These are phyloP conservation scores for Magnaporthales sp. DNA, from an alignment of 2,329 filamentous ascomycete species.

Conservation along the genomic window DNA sequence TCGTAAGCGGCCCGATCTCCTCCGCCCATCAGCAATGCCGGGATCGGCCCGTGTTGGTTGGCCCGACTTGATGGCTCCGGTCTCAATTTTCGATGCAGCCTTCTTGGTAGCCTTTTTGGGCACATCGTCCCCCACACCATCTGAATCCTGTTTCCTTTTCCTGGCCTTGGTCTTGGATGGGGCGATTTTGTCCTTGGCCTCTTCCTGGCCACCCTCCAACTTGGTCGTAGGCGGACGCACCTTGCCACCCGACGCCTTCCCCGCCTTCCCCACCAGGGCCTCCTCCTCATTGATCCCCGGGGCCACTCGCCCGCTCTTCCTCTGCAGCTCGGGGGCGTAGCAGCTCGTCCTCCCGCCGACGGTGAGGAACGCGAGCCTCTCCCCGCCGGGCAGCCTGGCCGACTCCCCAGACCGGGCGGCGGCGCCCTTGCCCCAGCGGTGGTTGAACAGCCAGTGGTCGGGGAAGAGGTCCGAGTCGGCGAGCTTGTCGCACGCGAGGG, in stretches of 20 bases:
- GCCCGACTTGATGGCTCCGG: background rate
- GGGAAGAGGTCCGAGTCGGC: constrained; percentile 82
- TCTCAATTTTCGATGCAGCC: background rate
- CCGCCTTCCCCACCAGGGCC: constrained; percentile 16
- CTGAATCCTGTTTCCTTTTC: background rate
- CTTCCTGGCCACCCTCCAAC: background rate
- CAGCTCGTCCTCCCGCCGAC: constrained; percentile 90
- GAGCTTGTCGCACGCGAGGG: constrained; percentile 67
- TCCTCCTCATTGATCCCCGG: constrained; percentile 34
- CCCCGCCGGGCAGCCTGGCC: constrained; percentile 68
- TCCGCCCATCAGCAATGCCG: background rate
- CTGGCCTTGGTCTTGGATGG: background rate
- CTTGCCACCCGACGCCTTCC: constrained; percentile 16
- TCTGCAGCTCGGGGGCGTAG: constrained; percentile 76
- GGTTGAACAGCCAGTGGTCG: constrained; percentile 76
- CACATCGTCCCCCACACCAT: background rate
- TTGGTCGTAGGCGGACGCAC: background rate
- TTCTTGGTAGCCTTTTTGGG: background rate
- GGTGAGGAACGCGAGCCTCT: constrained; percentile 76
- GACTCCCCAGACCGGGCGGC: constrained; percentile 38
- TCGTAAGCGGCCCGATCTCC: constrained; percentile 1
- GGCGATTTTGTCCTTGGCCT: background rate
- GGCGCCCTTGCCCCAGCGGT: constrained; percentile 85
- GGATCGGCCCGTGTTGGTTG: background rate
- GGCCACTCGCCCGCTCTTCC: constrained; percentile 51